Evolutionary conservation across 139 green algal species (phyloP).

Genomic region (Pseudopediastrum boryanum): DNA sequence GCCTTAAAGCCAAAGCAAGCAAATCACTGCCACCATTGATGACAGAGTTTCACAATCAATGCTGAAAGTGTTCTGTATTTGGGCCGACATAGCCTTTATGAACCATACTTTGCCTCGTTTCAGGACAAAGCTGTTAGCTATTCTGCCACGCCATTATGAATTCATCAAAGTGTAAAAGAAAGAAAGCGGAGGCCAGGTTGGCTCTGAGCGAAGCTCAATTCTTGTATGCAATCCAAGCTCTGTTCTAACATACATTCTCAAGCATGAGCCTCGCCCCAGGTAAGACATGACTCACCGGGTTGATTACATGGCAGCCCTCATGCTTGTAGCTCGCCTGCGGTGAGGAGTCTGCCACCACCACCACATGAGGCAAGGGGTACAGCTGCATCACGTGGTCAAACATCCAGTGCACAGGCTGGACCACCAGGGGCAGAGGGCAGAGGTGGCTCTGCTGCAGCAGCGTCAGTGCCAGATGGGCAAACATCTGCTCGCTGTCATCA

Average conservation of each 20-base stretch:
- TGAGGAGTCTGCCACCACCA: constrained; percentile 79
- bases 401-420: constrained; percentile 81
- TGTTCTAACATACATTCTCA: constrained; percentile 4
- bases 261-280: neutral
- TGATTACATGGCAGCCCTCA: constrained; percentile 72
- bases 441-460: constrained; percentile 93
- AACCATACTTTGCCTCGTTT: too few relatives aligned
- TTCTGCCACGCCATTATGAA: neutral
- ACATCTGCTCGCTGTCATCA: constrained; percentile 36
- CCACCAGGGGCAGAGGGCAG: constrained; percentile 84
- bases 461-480: constrained; percentile 77
- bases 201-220: neutral
- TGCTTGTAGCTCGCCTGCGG: constrained; percentile 56
- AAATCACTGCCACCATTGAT: too few relatives aligned
- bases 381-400: constrained; percentile 79
- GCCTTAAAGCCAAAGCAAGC: too few relatives aligned
- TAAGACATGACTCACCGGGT: constrained; percentile 58
- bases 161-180: neutral
- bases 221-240: too few relatives aligned
- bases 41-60: too few relatives aligned
- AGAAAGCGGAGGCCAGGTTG: too few relatives aligned
- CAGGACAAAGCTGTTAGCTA: neutral
- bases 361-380: constrained; percentile 84
- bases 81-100: too few relatives aligned
- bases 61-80: too few relatives aligned